These are phyloP conservation scores for Kwoniella dendrophila DNA, from an alignment of 768 basidiomycete species.

Conservation along the genomic window DNA sequence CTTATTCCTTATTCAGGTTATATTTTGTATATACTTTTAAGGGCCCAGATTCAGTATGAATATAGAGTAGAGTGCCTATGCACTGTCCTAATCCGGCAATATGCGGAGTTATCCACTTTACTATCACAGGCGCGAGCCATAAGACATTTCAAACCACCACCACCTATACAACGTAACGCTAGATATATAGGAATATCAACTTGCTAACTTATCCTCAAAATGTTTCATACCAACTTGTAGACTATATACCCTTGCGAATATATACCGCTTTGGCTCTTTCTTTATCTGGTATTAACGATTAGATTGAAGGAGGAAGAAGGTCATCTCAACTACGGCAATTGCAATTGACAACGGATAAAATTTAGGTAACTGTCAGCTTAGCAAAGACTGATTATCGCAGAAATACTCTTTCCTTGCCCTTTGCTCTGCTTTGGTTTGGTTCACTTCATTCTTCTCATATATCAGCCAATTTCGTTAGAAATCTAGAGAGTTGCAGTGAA, in stretches of 20 bases:
- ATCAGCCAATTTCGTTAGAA: neutral
- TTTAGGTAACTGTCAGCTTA: too few relatives aligned
- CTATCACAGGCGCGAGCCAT: too few relatives aligned
- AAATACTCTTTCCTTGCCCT: too few relatives aligned
- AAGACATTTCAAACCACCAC: neutral
- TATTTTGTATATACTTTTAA: neutral
- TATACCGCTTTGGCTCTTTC: neutral
- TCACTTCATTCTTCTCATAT: neutral
- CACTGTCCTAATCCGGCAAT: constrained; percentile 18
- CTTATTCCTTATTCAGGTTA: neutral
- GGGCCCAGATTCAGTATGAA: neutral
- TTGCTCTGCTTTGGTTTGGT: too few relatives aligned
- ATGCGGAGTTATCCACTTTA: constrained; percentile 12
- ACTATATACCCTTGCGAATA: too few relatives aligned
- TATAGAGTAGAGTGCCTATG: neutral
- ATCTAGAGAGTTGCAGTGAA: neutral
- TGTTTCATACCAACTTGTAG: neutral
- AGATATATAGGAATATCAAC: too few relatives aligned
- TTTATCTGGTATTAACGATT: neutral
- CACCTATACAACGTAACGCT: too few relatives aligned
- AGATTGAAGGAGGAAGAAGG: neutral
- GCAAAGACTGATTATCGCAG: too few relatives aligned
- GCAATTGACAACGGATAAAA: too few relatives aligned
- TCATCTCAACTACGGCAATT: neutral
- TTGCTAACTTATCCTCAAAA: too few relatives aligned